Evolutionary conservation across 768 basidiomycete species (phyloP).

Genomic region (Agrocybe praecox): DNA sequence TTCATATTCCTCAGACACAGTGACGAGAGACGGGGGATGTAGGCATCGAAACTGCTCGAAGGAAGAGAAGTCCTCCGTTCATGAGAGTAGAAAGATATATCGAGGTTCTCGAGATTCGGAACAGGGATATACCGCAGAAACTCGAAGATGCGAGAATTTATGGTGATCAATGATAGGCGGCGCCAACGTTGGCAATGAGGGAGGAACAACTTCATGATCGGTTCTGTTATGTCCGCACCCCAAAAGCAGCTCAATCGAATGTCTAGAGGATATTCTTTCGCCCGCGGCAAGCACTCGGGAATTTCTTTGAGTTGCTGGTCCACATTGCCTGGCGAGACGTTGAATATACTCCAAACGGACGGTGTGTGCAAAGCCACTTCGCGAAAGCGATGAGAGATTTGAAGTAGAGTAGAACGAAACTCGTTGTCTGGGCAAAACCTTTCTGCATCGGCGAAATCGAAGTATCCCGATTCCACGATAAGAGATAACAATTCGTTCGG

Average conservation of each 20-base stretch:
- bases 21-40: constrained; percentile 23
- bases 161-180: constrained; percentile 24
- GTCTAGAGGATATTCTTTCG: constrained; percentile 29
- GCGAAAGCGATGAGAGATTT: constrained; percentile 26
- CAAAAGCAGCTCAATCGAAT: constrained; percentile 32
- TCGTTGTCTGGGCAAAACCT: constrained; percentile 11
- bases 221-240: constrained; percentile 19
- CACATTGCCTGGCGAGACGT: constrained; percentile 26
- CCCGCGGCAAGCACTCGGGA: constrained; percentile 25
- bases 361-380: constrained; percentile 26
- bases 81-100: constrained; percentile 24
- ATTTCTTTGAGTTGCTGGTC: constrained; percentile 19
- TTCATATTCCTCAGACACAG: constrained; percentile 31
- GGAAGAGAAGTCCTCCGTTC: constrained; percentile 18
- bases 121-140: constrained; percentile 20
- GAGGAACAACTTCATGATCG: constrained; percentile 23
- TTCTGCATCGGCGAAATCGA: constrained; percentile 14
- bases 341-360: constrained; percentile 33
- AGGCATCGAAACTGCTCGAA: constrained; percentile 17
- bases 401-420: constrained; percentile 18
- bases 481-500: constrained; percentile 31
- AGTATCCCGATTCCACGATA: constrained; percentile 28
- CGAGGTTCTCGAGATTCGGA: constrained; percentile 24
- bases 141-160: constrained; percentile 23
- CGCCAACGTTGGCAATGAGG: constrained; percentile 31